Evolutionary conservation across 345 rosid species (phyloP).

Genomic region (Stellera chamaejasme): DNA sequence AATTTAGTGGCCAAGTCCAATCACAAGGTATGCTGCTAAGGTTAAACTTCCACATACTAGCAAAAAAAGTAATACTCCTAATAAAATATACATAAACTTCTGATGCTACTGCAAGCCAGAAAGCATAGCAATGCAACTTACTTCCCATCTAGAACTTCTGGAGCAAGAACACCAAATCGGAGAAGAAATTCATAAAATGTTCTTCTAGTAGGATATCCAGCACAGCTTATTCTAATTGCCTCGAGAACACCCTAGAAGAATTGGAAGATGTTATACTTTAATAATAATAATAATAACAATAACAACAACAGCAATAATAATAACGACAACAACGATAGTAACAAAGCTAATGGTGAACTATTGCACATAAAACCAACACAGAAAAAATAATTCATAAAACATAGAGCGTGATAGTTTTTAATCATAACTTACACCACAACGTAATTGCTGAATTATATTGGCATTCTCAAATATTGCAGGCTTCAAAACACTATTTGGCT

Average conservation of each 20-base stretch:
- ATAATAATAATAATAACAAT: not conserved
- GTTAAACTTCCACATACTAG: too few species aligned
- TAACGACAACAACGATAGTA: not conserved
- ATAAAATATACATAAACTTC: conserved; percentile 2
- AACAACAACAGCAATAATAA: not conserved
- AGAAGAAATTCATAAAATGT: conserved; percentile 93
- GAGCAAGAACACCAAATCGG: conserved; percentile 97
- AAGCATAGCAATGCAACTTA: conserved; percentile 18
- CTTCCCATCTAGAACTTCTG: conserved; percentile 91
- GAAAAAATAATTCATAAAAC: not conserved
- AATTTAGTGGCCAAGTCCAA: too few species aligned
- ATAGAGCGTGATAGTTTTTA: too few species aligned
- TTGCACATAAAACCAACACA: conserved; percentile 2
- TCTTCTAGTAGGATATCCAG: conserved; percentile 97
- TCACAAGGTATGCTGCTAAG: too few species aligned
- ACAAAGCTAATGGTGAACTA: conserved; percentile 1
- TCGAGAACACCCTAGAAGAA: conserved; percentile 64
- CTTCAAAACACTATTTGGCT: conserved; percentile 84
- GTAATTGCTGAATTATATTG: conserved; percentile 89
- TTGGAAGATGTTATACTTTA: not conserved
- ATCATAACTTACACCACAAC: conserved; percentile 85
- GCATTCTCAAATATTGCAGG: conserved; percentile 88
- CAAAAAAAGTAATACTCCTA: not conserved
- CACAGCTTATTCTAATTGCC: conserved; percentile 99
- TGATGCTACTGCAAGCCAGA: conserved; percentile 1